Evolutionary conservation across 768 basidiomycete genomes (phyloP).

Genomic region (Paxillus ammoniavirescens): DNA sequence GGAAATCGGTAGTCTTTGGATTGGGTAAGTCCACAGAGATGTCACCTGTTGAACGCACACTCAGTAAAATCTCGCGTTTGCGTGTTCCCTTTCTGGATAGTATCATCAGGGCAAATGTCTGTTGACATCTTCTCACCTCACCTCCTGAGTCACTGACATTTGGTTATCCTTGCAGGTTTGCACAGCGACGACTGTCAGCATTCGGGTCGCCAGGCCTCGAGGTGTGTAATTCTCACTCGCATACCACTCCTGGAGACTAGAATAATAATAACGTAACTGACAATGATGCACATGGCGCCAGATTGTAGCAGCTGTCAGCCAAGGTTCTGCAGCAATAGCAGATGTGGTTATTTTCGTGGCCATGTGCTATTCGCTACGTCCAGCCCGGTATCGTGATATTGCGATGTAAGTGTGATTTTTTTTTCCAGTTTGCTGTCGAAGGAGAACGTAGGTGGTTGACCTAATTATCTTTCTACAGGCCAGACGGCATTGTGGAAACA

Average conservation of each 20-base stretch:
- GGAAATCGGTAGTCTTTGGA: slow-evolving; percentile 22
- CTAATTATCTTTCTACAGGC: slow-evolving; percentile 9
- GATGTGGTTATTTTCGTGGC: slow-evolving; percentile 14
- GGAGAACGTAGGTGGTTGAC: not conserved
- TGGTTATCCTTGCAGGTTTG: slow-evolving; percentile 12
- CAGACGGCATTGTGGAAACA: slow-evolving; percentile 2
- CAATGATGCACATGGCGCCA: not conserved
- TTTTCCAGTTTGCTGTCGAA: not conserved
- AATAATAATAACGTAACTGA: not conserved
- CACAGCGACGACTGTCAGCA: slow-evolving; percentile 19
- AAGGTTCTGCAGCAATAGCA: slow-evolving; percentile 1
- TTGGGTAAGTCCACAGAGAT: slow-evolving; percentile 19
- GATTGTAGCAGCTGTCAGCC: slow-evolving; percentile 14
- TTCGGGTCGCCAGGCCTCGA: slow-evolving; percentile 16
- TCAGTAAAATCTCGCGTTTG: not conserved
- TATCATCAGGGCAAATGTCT: slow-evolving; percentile 24
- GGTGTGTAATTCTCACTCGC: slow-evolving; percentile 10
- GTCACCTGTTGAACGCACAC: not conserved
- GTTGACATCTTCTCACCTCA: not conserved
- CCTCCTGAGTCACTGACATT: slow-evolving; percentile 3
- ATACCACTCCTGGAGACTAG: not conserved
- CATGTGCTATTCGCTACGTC: slow-evolving; percentile 22
- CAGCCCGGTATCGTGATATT: slow-evolving; percentile 13
- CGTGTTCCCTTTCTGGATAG: slow-evolving; percentile 5
- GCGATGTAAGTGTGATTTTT: slow-evolving; percentile 12